Conservation (phyloP, 345 rosid species). For the Acer yangbiense region DNA sequence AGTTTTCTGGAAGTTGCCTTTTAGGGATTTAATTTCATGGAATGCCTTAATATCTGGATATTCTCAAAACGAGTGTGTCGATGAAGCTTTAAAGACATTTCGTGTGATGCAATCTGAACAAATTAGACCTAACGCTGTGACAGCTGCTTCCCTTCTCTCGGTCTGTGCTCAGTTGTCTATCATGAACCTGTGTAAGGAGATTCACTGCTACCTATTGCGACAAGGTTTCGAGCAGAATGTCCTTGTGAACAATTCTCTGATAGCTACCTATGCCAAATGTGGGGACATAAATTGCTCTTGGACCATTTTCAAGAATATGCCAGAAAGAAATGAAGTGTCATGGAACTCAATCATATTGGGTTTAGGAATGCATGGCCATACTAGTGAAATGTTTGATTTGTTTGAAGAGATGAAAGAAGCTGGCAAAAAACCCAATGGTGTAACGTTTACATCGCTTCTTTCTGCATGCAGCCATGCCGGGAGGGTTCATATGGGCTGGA, state of each 20-base stretch:
- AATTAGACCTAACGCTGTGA: slow-evolving; percentile 40
- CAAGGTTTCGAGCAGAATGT: slow-evolving; percentile 30
- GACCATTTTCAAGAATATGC: slow-evolving; percentile 34
- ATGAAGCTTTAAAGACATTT: slow-evolving; percentile 39
- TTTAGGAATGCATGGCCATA: slow-evolving; percentile 45
- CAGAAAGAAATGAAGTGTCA: slow-evolving; percentile 35
- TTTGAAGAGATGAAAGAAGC: slow-evolving; percentile 46
- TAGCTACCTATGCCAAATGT: slow-evolving; percentile 49
- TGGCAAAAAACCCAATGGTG: slow-evolving; percentile 34
- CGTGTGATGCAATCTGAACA: slow-evolving; percentile 37
- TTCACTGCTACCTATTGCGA: slow-evolving; percentile 44
- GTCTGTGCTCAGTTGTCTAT: slow-evolving; percentile 37
- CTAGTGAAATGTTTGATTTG: slow-evolving; percentile 30
- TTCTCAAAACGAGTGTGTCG: slow-evolving; percentile 33
- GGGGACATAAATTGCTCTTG: slow-evolving; percentile 37
- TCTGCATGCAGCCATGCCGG: slow-evolving; percentile 54
- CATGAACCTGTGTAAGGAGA: slow-evolving; percentile 40
- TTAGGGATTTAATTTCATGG: slow-evolving; percentile 45
- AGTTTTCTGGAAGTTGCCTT: slow-evolving; percentile 29
- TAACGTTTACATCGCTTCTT: slow-evolving; percentile 48
- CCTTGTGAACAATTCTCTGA: slow-evolving; percentile 45
- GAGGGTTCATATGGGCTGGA: slow-evolving; percentile 39
- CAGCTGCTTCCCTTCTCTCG: slow-evolving; percentile 46
- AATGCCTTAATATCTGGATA: slow-evolving; percentile 51
- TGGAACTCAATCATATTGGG: slow-evolving; percentile 52